Evolutionary conservation across 2,329 filamentous ascomycete genomes (phyloP).

Genomic region (Fusarium veterinarium): DNA sequence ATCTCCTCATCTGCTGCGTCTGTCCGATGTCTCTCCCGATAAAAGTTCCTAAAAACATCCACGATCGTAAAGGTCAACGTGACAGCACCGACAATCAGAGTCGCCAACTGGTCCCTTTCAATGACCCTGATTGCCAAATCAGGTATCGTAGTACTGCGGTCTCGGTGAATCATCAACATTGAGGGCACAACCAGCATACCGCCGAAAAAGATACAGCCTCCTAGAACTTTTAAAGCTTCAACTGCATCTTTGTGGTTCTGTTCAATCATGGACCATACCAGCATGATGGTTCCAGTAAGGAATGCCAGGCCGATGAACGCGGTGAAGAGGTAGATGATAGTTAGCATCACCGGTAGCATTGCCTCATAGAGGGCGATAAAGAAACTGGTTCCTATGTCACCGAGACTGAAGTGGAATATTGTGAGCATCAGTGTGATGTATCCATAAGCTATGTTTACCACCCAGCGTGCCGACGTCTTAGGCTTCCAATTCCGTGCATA

Average conservation of each 20-base stretch:
- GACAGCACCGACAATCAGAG: slow-evolving; percentile 4
- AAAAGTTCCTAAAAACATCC: not conserved
- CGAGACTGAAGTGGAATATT: slow-evolving; percentile 11
- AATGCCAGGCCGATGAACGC: not conserved
- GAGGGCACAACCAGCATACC: not conserved
- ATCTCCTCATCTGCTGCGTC: not conserved
- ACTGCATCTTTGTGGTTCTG: not conserved
- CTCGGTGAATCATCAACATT: rapidly evolving
- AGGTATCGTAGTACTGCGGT: not conserved
- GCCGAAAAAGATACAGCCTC: not conserved
- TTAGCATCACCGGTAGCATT: not conserved
- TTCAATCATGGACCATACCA: not conserved
- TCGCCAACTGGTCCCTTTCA: slow-evolving; percentile 20
- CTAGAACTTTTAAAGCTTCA: not conserved
- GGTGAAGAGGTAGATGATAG: not conserved
- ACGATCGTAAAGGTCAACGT: slow-evolving; percentile 2
- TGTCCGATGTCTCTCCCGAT: not conserved
- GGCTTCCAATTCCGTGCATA: not conserved
- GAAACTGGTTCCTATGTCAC: not conserved
- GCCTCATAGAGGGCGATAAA: not conserved
- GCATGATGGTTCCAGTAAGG: not conserved
- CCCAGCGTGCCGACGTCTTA: not conserved
- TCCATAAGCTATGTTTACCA: not conserved
- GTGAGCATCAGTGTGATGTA: not conserved
- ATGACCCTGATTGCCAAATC: not conserved